Evolutionary conservation across 2,329 filamentous ascomycete genomes (phyloP).

Genomic region (Calycina herbarum): DNA sequence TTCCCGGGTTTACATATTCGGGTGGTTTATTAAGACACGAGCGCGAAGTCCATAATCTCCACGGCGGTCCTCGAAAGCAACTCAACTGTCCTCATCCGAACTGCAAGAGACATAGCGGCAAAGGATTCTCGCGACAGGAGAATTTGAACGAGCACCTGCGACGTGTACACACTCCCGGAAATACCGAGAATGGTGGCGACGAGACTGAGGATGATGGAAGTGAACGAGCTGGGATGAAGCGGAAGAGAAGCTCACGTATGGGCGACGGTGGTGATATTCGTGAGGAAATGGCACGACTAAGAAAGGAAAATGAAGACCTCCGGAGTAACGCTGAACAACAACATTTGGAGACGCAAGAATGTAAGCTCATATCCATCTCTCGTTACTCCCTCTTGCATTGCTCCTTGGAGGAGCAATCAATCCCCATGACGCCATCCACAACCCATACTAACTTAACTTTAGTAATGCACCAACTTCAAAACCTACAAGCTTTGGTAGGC

Average conservation of each 20-base stretch:
- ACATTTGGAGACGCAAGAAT: conserved; percentile 29
- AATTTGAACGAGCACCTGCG: conserved; percentile 93
- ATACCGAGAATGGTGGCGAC: conserved; percentile 40
- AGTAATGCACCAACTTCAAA: conserved; percentile 27
- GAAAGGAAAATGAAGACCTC: conserved; percentile 63
- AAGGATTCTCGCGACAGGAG: conserved; percentile 89
- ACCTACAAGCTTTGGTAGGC: conserved; percentile 28
- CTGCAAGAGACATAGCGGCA: conserved; percentile 86
- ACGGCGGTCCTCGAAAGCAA: conserved; percentile 79
- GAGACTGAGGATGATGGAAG: conserved; percentile 45
- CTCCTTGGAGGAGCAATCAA: background rate
- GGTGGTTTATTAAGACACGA: conserved; percentile 87
- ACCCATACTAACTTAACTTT: conserved; percentile 8
- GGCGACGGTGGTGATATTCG: conserved; percentile 50
- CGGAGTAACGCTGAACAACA: conserved; percentile 51
- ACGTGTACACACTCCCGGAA: conserved; percentile 70
- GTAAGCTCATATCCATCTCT: conserved; percentile 10
- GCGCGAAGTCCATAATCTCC: conserved; percentile 78
- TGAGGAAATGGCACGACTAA: conserved; percentile 65
- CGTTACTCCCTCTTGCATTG: background rate
- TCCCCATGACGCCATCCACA: background rate
- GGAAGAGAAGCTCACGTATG: conserved; percentile 41
- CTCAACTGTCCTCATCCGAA: conserved; percentile 82
- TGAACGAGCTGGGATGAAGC: conserved; percentile 49
- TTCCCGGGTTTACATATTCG: conserved; percentile 92